A percentile compares a stretch with the other conserved stretches of the same genome.
These are phyloP conservation scores for Ramaria rubella DNA, from an alignment of 768 basidiomycete genomes.

Conservation along the genomic window DNA sequence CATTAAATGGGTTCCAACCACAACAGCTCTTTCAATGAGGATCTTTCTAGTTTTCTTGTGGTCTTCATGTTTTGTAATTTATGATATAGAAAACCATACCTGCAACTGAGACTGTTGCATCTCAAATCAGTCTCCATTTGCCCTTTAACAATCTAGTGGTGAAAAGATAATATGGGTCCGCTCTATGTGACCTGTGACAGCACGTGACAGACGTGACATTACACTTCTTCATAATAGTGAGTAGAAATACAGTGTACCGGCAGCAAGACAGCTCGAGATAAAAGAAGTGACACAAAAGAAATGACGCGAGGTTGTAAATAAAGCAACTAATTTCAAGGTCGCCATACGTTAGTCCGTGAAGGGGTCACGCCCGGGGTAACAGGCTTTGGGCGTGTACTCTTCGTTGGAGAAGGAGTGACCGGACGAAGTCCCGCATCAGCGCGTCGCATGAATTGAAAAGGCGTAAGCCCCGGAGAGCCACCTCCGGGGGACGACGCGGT, in stretches of 20 bases:
- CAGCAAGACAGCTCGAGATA: background rate
- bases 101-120: conserved; percentile 15
- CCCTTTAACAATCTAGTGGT: background rate
- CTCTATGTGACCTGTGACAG: conserved; percentile 1
- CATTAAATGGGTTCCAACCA: conserved; percentile 44
- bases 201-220: conserved; percentile 3
- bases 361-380: conserved; percentile 40
- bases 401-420: conserved; percentile 30
- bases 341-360: conserved; percentile 53
- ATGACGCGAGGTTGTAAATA: background rate
- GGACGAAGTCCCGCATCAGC: conserved; percentile 56
- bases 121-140: conserved; percentile 18
- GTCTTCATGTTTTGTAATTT: background rate
- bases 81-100: background rate
- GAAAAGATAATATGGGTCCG: background rate
- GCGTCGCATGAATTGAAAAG: conserved; percentile 79
- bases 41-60: conserved; percentile 46
- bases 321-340: conserved; percentile 40
- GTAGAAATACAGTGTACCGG: conserved; percentile 5
- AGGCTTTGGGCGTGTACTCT: conserved; percentile 49
- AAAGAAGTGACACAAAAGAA: background rate
- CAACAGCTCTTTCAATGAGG: conserved; percentile 74
- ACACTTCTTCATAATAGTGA: background rate
- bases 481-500: conserved; percentile 53
- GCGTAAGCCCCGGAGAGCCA: conserved; percentile 55